phyloP scores from a whole-genome alignment of 1,284 basidiomycete genomes.

The Microbotryum violaceum region DNA sequence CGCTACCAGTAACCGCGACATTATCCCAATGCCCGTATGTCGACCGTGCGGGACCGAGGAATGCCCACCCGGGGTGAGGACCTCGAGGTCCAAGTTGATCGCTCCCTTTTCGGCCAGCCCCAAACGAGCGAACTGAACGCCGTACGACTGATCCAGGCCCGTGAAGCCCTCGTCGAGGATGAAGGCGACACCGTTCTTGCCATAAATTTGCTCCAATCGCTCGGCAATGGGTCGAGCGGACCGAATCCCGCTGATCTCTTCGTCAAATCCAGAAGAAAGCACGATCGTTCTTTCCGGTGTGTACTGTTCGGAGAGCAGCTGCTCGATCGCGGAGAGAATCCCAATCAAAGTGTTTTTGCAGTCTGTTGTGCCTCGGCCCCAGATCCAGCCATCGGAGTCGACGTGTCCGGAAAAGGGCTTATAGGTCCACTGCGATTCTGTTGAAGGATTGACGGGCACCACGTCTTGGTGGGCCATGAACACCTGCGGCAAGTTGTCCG shows the following conservation, averaged over 20 bases:
- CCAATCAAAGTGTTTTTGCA: conserved; percentile 44
- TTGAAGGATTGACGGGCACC: conserved; percentile 46
- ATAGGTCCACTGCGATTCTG: conserved; percentile 46
- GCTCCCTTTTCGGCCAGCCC: conserved; percentile 48
- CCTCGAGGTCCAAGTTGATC: conserved; percentile 30
- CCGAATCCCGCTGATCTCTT: conserved; percentile 55
- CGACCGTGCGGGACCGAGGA: conserved; percentile 29
- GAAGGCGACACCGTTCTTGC: conserved; percentile 54
- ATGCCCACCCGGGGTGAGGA: conserved; percentile 35
- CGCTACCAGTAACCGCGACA: conserved; percentile 51
- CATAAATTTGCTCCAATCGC: conserved; percentile 52
- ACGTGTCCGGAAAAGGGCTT: conserved; percentile 48
- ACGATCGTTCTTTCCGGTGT: conserved; percentile 48
- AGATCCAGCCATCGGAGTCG: conserved; percentile 46
- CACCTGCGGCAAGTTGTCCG: conserved; percentile 19
- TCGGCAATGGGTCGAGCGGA: conserved; percentile 52
- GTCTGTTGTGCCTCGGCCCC: conserved; percentile 48
- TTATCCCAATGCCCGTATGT: conserved; percentile 52
- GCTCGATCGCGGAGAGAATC: conserved; percentile 47
- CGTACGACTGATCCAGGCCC: conserved; percentile 39
- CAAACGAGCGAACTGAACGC: conserved; percentile 40
- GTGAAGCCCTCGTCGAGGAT: conserved; percentile 49
- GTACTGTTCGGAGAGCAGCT: conserved; percentile 45
- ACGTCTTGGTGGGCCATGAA: conserved; percentile 45
- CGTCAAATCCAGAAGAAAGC: conserved; percentile 62